phyloP scores from a whole-genome alignment of 306 rosid genomes.

The Vachellia pachyceras region DNA sequence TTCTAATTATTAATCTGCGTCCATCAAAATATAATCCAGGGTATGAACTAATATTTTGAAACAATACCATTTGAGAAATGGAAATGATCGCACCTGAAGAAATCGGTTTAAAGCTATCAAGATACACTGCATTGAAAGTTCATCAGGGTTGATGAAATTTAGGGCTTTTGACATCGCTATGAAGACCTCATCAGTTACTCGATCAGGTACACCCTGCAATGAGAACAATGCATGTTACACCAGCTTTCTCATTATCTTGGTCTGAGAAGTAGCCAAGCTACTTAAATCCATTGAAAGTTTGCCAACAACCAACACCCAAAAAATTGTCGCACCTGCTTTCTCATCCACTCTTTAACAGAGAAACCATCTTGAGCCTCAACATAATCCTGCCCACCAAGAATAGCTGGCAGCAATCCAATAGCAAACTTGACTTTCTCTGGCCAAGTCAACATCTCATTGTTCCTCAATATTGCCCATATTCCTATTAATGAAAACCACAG shows the following conservation, averaged over 20 bases:
- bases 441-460: constrained; percentile 98
- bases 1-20: constrained; percentile 18
- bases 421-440: constrained; percentile 97
- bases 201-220: constrained; percentile 86
- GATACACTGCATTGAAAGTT: constrained; percentile 98
- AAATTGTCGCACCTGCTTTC: constrained; percentile 66
- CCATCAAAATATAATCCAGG: constrained; percentile 16
- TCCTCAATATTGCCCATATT: constrained; percentile 93
- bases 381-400: constrained; percentile 92
- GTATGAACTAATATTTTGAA: constrained; percentile 29
- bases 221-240: constrained; percentile 36
- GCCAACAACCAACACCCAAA: constrained; percentile 23
- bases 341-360: constrained; percentile 92
- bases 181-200: constrained; percentile 96
- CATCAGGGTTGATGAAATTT: constrained; percentile 97
- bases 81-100: constrained; percentile 78
- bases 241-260: constrained; percentile 5
- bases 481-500: constrained; percentile 56
- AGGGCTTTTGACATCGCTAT: constrained; percentile 99
- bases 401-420: constrained; percentile 94
- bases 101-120: constrained; percentile 95
- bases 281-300: constrained; percentile 14
- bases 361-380: constrained; percentile 95
- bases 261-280: constrained; percentile 3
- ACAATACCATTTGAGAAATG: constrained; percentile 21